Base-by-base conservation (phyloP, 768 basidiomycete species). In the Naganishia vishniacii region DNA sequence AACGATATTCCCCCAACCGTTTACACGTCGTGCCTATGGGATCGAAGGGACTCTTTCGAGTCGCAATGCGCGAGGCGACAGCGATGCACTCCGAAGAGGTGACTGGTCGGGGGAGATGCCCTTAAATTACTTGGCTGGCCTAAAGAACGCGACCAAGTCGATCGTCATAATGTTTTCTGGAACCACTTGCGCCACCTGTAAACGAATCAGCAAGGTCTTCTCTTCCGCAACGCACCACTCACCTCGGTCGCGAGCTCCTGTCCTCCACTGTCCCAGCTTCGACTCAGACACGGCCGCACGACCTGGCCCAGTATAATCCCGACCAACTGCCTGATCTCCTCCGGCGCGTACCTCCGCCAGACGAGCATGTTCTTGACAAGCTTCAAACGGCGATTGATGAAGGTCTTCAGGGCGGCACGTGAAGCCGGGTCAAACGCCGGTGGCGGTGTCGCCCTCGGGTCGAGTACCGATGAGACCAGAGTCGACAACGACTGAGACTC, bases 231-330 rank as follows among this genome's bases (percentile, higher is more conserved):
- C 41, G n/a, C 6, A 7, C 2, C 18, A 69, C 75, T 62, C 66
- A 89, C 89, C 82, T 83, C 84, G 29, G 77, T 79, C 62, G 83
- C 79, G 64, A 83, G 77, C 41, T 84, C 84, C 74, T 86, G 82
- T 1, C 90, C 90, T 12, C 92, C 91, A 40, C 89, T 87, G 45
- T 90, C 89, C 92, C 91, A 95, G 9, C 87, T 88, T 62, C 81
- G 82, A 65, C 84, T 82, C 5, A 90, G 86, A 31, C 88, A 80
- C 5, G 83, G 84, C 53, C 87, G 70, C 45, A 92, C 81, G 66
- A 82, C 82, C 20, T 81, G 79, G 23, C 82, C 82, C 9, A 88
- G 80, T 16, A 91, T 75, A 67, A 80, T 81, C 15, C 77, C 80
- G 23, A 83, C 81, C 47, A 88, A 78, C 49, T 80, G 75, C 8